These are phyloP conservation scores for Schrenkiella parvula DNA, from an alignment of 345 rosid genomes.

Conservation along the genomic window DNA sequence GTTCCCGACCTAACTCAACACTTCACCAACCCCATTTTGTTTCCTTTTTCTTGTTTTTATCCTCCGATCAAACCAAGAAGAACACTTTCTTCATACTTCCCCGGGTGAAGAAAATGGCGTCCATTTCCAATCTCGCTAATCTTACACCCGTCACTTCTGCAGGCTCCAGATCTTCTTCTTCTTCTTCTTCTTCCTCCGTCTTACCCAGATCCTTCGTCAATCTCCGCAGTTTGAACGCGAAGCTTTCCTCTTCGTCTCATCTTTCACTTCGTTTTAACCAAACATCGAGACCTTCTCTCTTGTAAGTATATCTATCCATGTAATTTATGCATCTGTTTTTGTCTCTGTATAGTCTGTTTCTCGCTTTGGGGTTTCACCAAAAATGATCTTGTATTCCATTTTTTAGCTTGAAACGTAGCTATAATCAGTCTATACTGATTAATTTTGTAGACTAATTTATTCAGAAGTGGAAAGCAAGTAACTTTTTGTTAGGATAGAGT, in stretches of 20 bases:
- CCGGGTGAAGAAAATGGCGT: conserved; percentile 48
- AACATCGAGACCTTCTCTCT: conserved; percentile 37
- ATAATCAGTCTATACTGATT: background rate
- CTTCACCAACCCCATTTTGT: conserved; percentile 27
- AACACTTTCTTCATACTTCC: conserved; percentile 12
- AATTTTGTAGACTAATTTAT: background rate
- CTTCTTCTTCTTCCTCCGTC: conserved; percentile 47
- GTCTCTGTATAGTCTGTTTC: background rate
- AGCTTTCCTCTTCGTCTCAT: conserved; percentile 48
- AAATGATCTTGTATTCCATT: background rate
- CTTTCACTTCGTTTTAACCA: conserved; percentile 38
- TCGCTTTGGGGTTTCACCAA: background rate
- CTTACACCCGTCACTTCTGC: conserved; percentile 38
- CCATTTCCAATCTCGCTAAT: conserved; percentile 69
- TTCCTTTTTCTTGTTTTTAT: conserved; percentile 7
- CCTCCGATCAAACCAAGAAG: conserved; percentile 22
- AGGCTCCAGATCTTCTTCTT: conserved; percentile 36
- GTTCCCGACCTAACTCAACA: conserved; percentile 21
- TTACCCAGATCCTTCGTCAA: conserved; percentile 36
- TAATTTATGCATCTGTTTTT: background rate
- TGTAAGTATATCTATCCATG: conserved; percentile 40
- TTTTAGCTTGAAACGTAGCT: background rate
- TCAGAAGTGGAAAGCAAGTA: background rate
- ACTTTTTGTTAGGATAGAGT: background rate
- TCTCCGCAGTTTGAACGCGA: conserved; percentile 40